Evolutionary conservation across 2,329 filamentous ascomycete species (phyloP).

Genomic region (Apiospora sp.): DNA sequence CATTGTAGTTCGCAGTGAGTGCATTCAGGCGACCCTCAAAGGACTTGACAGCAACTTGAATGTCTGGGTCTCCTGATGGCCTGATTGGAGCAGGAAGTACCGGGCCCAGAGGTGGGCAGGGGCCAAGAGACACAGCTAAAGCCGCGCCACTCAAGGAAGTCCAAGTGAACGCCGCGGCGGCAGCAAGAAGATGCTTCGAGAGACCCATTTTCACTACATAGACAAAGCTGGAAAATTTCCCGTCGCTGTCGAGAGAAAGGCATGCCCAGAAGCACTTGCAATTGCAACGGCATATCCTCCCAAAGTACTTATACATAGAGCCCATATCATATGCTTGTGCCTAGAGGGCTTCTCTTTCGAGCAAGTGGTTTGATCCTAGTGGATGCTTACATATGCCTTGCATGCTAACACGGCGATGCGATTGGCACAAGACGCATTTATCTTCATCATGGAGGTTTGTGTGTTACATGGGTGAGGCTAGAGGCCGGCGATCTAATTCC

Average conservation of each 20-base stretch:
- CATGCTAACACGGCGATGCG: neutral
- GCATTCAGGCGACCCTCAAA: neutral
- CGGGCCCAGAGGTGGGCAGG: conserved; percentile 8
- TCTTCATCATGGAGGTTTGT: neutral
- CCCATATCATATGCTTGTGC: neutral
- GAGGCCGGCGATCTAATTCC: neutral
- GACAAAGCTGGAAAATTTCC: neutral
- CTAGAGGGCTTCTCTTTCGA: neutral
- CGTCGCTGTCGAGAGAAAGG: neutral
- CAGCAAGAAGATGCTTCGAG: neutral
- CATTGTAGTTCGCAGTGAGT: conserved; percentile 35
- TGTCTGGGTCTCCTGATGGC: neutral
- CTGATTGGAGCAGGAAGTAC: conserved; percentile 1
- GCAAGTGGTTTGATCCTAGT: neutral
- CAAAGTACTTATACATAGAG: neutral
- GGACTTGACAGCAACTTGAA: neutral
- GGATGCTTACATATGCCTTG: neutral
- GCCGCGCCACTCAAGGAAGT: neutral
- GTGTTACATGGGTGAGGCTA: neutral
- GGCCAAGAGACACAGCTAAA: neutral
- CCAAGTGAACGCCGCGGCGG: neutral
- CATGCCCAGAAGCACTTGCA: neutral
- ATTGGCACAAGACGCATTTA: neutral
- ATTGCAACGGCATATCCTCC: neutral
- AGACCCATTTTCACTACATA: neutral